These are phyloP conservation scores for Blastobotrys parvus DNA, from an alignment of 805 yeast species.

Conservation along the genomic window DNA sequence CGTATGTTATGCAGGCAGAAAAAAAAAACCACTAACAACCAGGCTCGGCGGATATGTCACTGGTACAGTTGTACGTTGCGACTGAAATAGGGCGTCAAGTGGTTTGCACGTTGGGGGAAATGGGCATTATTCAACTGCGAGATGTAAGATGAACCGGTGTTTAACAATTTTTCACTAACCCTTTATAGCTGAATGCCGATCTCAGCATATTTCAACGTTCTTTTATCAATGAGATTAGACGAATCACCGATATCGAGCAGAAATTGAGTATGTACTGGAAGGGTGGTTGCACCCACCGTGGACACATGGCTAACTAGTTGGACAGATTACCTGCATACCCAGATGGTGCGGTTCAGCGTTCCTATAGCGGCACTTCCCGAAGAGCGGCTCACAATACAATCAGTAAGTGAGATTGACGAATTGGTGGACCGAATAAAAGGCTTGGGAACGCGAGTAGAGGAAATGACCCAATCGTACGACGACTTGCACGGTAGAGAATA, in stretches of 20 bases:
- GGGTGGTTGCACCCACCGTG: background rate
- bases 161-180: background rate
- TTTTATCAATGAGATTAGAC: constrained; percentile 78
- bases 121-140: constrained; percentile 77
- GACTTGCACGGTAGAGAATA: constrained; percentile 53
- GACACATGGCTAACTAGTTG: background rate
- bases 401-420: constrained; percentile 61
- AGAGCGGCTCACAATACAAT: constrained; percentile 17
- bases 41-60: constrained; percentile 96
- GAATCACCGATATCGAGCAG: constrained; percentile 73
- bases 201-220: constrained; percentile 80
- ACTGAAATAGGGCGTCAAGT: constrained; percentile 81
- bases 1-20: constrained; percentile 13
- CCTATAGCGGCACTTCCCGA: constrained; percentile 23
- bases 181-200: constrained; percentile 46
- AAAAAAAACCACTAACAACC: background rate
- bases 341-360: constrained; percentile 23
- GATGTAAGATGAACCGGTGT: constrained; percentile 45
- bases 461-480: constrained; percentile 59
- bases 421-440: constrained; percentile 51
- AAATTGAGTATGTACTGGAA: constrained; percentile 36
- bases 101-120: constrained; percentile 71
- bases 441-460: constrained; percentile 63
- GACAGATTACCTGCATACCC: constrained; percentile 23
- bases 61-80: constrained; percentile 84